Percentiles rank a stretch among this genome's conserved stretches.
Evolutionary conservation across 192 early-diverging fungal species (phyloP).

Genomic region (Chytriomyces confervae): DNA sequence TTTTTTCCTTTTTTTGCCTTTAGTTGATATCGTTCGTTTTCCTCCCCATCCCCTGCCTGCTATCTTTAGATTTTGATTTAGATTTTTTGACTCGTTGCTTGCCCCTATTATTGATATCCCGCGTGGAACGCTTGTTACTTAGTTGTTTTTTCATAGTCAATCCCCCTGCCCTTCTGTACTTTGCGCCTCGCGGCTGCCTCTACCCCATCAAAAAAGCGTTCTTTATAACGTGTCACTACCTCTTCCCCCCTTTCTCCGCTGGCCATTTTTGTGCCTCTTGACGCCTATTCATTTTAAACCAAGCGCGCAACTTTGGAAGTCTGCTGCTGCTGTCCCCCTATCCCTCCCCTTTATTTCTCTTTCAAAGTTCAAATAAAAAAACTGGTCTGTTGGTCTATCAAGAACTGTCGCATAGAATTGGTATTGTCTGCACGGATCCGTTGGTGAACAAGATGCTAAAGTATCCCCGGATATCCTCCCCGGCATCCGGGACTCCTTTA

Average conservation of each 20-base stretch:
- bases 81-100: not conserved
- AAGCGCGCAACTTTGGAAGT: not conserved
- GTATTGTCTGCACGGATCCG: slow-evolving; percentile 49
- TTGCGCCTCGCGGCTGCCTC: too few relatives aligned
- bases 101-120: not conserved
- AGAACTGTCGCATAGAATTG: slow-evolving; percentile 40
- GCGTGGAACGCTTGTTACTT: not conserved
- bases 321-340: slow-evolving; percentile 8
- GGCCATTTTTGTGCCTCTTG: not conserved
- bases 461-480: slow-evolving; percentile 31
- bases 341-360: slow-evolving; percentile 12
- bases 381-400: not conserved
- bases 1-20: not conserved
- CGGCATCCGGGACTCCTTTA: not conserved
- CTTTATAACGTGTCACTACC: not conserved
- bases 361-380: not conserved
- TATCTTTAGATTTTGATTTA: not conserved
- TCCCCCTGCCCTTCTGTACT: too few relatives aligned
- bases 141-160: too few relatives aligned
- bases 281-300: not conserved
- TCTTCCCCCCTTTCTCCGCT: not conserved
- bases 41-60: not conserved
- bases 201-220: not conserved
- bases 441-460: slow-evolving; percentile 48
- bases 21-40: not conserved